A percentile compares a stretch with the other conserved stretches of the same genome.
Evolutionary conservation across 2,329 filamentous ascomycete species (phyloP).

Genomic region (Metarhizium anisopliae): DNA sequence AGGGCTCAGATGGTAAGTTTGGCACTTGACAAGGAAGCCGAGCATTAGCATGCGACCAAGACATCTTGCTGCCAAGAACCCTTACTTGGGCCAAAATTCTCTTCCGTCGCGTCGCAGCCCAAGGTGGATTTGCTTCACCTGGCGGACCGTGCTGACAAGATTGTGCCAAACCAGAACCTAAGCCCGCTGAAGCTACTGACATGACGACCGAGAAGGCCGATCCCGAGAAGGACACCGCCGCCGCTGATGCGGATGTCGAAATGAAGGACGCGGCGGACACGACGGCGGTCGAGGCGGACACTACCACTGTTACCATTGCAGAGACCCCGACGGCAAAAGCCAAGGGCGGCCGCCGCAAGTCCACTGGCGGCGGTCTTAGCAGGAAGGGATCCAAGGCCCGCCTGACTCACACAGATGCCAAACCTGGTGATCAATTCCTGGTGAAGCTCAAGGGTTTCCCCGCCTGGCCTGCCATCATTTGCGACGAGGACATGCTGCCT

Average conservation of each 20-base stretch:
- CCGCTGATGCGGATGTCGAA: conserved; percentile 41
- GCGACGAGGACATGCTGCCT: conserved; percentile 90
- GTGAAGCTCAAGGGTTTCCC: conserved; percentile 92
- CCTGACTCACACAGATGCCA: conserved; percentile 64
- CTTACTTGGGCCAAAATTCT: not conserved
- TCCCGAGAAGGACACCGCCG: conserved; percentile 15
- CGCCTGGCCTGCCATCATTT: conserved; percentile 89
- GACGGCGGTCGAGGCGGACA: conserved; percentile 3
- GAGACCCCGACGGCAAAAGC: conserved; percentile 23
- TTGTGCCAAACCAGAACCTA: conserved; percentile 16
- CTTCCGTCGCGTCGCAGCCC: conserved; percentile 1
- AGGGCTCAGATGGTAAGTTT: conserved; percentile 23
- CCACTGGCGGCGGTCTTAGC: conserved; percentile 63
- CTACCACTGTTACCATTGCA: conserved; percentile 14
- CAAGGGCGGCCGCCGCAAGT: conserved; percentile 68
- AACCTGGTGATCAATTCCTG: conserved; percentile 87
- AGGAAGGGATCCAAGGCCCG: conserved; percentile 74
- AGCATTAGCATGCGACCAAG: not conserved
- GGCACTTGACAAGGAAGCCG: conserved; percentile 1
- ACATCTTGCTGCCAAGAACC: not conserved
- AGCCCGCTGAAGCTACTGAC: conserved; percentile 12
- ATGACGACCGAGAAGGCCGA: conserved; percentile 19
- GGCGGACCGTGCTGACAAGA: conserved; percentile 2
- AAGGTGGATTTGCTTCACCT: conserved; percentile 7
- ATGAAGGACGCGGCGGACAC: conserved; percentile 29